Base-by-base conservation (phyloP, 129 eudicot genomes). In the Artemisia annua region DNA sequence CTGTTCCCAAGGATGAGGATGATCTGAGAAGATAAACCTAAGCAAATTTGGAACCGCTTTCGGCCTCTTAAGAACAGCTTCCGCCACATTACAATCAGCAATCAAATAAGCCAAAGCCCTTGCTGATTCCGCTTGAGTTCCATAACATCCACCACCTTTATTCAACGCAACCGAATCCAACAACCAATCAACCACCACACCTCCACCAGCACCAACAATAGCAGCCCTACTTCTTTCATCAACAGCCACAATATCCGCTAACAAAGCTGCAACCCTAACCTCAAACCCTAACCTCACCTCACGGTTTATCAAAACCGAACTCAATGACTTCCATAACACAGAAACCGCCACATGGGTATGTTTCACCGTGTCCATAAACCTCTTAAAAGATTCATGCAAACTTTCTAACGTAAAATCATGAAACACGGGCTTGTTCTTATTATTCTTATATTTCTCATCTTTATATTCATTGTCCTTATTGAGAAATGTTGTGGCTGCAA, bases 171-270 rank as follows among this genome's bases (percentile, higher is more conserved):
- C 99, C 22, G 89, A 83, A 46, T 95, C 96, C 67, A 95, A 58
- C 72, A 95, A 71, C 97, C 99, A 95, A 81, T 95, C 99, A 32
- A 91, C 82, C 69, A 91, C 97, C 65, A 84, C 71, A 14, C 99
- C 97, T 4, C 94, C 95, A 35, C 99, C 97, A 1, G 97, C 99
- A 18, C 78, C 82, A 0, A 95, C 97, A 50, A 95, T 78, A 3
- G 97, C 97, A 16, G 84, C 83, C 59, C 99, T 88, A 46, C 97
- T 79, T 18, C 79, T 73, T 61, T 87, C 96, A 51, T 88, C 90
- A 0, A 91, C 97, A 4, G 99, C 97, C 26, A 92, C 96, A 79
- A 95, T 95, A 75, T 95, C 99, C 19, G 99, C 99, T 73, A 95
- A 55, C 35, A 95, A 69, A 16, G 99, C 85, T 46, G 99, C 97